Conservation (phyloP, 202 grass and related monocot species). For the Cymbopogon flexuosus region DNA sequence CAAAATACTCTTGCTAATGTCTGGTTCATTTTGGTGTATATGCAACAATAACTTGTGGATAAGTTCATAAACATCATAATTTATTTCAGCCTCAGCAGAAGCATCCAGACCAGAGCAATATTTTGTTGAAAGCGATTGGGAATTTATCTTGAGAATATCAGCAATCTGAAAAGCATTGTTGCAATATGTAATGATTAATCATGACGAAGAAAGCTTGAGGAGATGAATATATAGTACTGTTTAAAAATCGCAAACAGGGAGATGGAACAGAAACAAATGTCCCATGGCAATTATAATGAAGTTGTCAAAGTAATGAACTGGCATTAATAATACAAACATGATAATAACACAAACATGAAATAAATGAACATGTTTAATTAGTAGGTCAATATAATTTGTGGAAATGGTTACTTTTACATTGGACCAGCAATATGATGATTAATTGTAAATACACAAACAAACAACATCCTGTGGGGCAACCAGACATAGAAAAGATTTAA, state of each 20-base stretch:
- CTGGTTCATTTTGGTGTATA: conserved; percentile 59
- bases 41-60: conserved; percentile 70
- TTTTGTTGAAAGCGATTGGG: conserved; percentile 42
- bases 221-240: neutral
- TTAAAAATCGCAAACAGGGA: neutral
- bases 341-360: neutral
- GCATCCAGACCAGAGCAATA: conserved; percentile 39
- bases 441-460: conserved; percentile 21
- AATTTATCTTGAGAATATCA: conserved; percentile 55
- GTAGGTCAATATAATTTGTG: neutral
- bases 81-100: conserved; percentile 58
- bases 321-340: neutral
- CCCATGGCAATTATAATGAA: neutral
- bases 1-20: conserved; percentile 83
- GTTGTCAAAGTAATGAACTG: neutral
- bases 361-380: conserved; percentile 1
- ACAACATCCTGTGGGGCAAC: neutral
- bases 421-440: neutral
- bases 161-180: conserved; percentile 50
- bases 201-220: neutral
- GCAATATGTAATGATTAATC: conserved; percentile 15
- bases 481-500: conserved; percentile 1
- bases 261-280: neutral
- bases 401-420: neutral
- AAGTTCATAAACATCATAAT: conserved; percentile 51